A percentile compares a stretch with the other conserved stretches of the same genome.
These are phyloP conservation scores for Malbranchea cinnamomea DNA, from an alignment of 2,329 filamentous ascomycete species.

Conservation along the genomic window DNA sequence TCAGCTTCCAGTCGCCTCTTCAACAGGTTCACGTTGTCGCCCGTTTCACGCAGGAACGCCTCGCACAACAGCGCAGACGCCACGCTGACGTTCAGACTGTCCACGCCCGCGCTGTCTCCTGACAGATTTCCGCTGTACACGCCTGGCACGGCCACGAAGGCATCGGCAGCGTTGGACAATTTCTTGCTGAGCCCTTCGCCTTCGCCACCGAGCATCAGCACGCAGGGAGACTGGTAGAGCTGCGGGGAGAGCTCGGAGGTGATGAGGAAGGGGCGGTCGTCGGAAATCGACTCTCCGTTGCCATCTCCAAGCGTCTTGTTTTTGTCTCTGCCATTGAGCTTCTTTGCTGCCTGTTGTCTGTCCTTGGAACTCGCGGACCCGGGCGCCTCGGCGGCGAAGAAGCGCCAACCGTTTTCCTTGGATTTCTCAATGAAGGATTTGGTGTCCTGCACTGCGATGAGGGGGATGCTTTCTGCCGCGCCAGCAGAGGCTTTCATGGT, in stretches of 20 bases:
- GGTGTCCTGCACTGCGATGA: slow-evolving; percentile 56
- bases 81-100: slow-evolving; percentile 88
- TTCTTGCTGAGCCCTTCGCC: slow-evolving; percentile 54
- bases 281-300: slow-evolving; percentile 2
- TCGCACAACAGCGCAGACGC: slow-evolving; percentile 57
- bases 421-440: slow-evolving; percentile 55
- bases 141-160: slow-evolving; percentile 46
- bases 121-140: slow-evolving; percentile 22
- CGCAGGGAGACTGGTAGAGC: slow-evolving; percentile 47
- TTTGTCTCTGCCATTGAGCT: no score
- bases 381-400: slow-evolving; percentile 57
- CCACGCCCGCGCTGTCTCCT: slow-evolving; percentile 42
- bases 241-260: slow-evolving; percentile 16
- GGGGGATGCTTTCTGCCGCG: slow-evolving; percentile 62
- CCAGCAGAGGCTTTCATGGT: slow-evolving; percentile 80
- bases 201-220: slow-evolving; percentile 74
- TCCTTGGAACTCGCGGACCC: slow-evolving; percentile 12
- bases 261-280: slow-evolving; percentile 6
- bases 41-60: slow-evolving; percentile 23
- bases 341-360: no score
- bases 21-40: no score
- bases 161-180: slow-evolving; percentile 51
- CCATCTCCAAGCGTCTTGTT: no score
- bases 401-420: slow-evolving; percentile 58
- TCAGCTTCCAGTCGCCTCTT: no score